These are phyloP conservation scores for Anethum foeniculum DNA, from an alignment of 140 eudicot species.

Conservation along the genomic window DNA sequence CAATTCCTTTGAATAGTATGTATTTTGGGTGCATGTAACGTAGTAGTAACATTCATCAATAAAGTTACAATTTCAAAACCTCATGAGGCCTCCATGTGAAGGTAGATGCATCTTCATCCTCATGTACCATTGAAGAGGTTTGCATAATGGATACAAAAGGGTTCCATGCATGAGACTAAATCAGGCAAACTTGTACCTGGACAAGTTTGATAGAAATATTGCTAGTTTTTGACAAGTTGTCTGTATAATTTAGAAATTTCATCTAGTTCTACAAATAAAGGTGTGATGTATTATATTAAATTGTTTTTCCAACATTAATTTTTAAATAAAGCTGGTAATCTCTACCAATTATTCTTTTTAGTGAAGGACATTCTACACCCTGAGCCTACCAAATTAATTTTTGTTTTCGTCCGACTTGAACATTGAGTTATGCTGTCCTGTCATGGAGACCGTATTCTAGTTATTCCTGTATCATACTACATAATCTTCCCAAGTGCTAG, in stretches of 20 bases:
- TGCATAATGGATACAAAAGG: too few relatives aligned
- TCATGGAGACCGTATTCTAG: not conserved
- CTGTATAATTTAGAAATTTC: not conserved
- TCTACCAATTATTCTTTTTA: not conserved
- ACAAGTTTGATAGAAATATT: not conserved
- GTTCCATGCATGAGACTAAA: not conserved
- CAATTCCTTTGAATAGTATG: too few relatives aligned
- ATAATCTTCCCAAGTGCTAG: not conserved
- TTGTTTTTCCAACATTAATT: not conserved
- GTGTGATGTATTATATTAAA: not conserved
- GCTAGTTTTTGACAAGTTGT: not conserved
- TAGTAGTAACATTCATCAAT: not conserved
- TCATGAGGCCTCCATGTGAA: constrained; percentile 8
- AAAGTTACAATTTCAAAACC: constrained; percentile 1
- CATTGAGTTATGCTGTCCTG: not conserved
- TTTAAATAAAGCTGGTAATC: not conserved
- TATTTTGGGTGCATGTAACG: not conserved
- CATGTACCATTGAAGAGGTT: not conserved
- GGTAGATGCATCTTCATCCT: not conserved
- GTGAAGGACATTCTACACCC: not conserved
- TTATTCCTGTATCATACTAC: too few relatives aligned
- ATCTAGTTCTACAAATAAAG: not conserved
- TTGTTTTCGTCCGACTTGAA: not conserved
- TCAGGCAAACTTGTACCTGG: not conserved
- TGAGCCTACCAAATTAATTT: not conserved